These are phyloP conservation scores for Xylogone sp. DNA, from an alignment of 2,329 filamentous ascomycete species.

Conservation along the genomic window DNA sequence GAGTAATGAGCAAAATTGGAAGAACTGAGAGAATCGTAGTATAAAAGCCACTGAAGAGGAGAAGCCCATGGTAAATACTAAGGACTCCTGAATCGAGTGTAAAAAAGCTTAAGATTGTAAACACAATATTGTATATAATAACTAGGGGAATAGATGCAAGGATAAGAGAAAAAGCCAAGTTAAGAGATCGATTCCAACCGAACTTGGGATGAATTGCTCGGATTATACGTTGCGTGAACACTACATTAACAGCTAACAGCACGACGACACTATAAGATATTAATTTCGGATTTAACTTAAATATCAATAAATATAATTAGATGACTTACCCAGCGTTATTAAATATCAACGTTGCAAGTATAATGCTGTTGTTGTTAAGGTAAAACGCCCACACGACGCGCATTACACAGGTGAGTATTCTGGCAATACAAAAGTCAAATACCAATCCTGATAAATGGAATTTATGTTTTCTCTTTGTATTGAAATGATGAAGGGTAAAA, in stretches of 20 bases:
- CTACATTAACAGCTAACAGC: slow-evolving; percentile 72
- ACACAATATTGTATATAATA: slow-evolving; percentile 62
- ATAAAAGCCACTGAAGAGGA: slow-evolving; percentile 9
- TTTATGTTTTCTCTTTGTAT: slow-evolving; percentile 48
- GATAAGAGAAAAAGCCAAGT: slow-evolving; percentile 49
- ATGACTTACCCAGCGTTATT: slow-evolving; percentile 12
- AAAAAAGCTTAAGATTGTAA: slow-evolving; percentile 61
- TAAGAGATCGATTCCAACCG: slow-evolving; percentile 60
- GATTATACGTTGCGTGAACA: slow-evolving; percentile 71
- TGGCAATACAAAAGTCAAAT: slow-evolving; percentile 55
- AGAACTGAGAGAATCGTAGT: slow-evolving; percentile 44
- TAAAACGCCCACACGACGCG: slow-evolving; percentile 57
- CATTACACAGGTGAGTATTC: slow-evolving; percentile 42
- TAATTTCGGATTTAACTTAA: neutral
- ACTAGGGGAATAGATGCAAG: slow-evolving; percentile 54
- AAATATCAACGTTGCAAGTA: slow-evolving; percentile 15
- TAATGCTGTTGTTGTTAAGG: slow-evolving; percentile 9
- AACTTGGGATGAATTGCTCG: slow-evolving; percentile 66
- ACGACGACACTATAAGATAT: slow-evolving; percentile 48
- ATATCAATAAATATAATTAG: neutral
- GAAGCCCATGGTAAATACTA: slow-evolving; percentile 33
- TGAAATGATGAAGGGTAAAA: slow-evolving; percentile 52
- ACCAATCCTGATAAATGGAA: slow-evolving; percentile 55
- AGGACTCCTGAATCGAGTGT: slow-evolving; percentile 50
- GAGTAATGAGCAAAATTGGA: slow-evolving; percentile 60